Evolutionary conservation across 2,329 filamentous ascomycete species (phyloP).

Genomic region (Fusarium drepaniforme): DNA sequence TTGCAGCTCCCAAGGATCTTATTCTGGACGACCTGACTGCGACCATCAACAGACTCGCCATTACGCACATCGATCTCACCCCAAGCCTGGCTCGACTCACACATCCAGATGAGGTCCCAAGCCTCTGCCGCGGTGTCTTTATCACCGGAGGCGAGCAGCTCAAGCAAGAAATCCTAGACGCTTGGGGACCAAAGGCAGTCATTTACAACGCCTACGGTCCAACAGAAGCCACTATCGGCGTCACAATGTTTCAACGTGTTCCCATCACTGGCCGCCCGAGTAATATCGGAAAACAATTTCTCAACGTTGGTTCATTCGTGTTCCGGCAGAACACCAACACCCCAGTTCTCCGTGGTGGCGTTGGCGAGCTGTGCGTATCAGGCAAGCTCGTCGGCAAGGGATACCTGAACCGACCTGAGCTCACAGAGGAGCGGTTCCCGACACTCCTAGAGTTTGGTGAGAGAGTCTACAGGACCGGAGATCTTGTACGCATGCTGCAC

Average conservation of each 20-base stretch:
- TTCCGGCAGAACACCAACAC: constrained; percentile 75
- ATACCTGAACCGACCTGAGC: constrained; percentile 83
- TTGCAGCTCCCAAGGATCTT: constrained; percentile 84
- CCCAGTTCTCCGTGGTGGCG: constrained; percentile 80
- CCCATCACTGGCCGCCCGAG: constrained; percentile 82
- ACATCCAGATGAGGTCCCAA: constrained; percentile 84
- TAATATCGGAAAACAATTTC: constrained; percentile 89
- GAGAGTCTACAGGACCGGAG: constrained; percentile 87
- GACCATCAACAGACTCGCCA: constrained; percentile 77
- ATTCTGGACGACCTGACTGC: constrained; percentile 86
- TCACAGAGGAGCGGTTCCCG: constrained; percentile 84
- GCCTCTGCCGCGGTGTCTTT: constrained; percentile 84
- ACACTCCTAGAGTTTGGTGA: constrained; percentile 67
- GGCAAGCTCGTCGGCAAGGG: constrained; percentile 90
- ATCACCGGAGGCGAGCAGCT: constrained; percentile 93
- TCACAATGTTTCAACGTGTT: constrained; percentile 89
- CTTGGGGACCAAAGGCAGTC: constrained; percentile 82
- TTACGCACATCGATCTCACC: constrained; percentile 93
- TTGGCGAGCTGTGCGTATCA: constrained; percentile 91
- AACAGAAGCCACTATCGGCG: constrained; percentile 92
- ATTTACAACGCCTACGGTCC: constrained; percentile 96
- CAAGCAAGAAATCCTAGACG: constrained; percentile 88
- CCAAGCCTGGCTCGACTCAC: constrained; percentile 86
- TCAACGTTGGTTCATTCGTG: constrained; percentile 88
- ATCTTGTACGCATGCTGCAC: constrained; percentile 84